phyloP scores from a whole-genome alignment of 1,284 basidiomycete genomes.

The Pseudozyma thailandica region DNA sequence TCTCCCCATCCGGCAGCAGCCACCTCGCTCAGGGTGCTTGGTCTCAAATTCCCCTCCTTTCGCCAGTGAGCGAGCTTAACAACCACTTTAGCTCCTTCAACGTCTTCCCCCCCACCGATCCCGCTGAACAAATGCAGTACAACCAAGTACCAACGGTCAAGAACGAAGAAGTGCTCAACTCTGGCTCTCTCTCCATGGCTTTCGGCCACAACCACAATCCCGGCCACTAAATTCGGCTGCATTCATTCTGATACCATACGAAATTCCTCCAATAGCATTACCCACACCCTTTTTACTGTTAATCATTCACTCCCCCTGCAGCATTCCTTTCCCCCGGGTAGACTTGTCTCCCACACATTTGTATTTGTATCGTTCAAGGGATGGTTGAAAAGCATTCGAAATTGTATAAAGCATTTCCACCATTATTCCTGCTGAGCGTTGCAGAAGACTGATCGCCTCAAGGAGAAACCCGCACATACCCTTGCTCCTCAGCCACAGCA shows the following conservation, averaged over 20 bases:
- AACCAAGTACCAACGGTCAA: background rate
- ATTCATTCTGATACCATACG: background rate
- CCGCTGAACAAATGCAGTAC: background rate
- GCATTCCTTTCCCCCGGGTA: background rate
- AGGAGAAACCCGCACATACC: background rate
- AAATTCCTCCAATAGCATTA: background rate
- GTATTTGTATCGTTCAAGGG: conserved; percentile 11
- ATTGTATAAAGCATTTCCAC: background rate
- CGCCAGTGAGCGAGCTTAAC: conserved; percentile 35
- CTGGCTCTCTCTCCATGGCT: conserved; percentile 18
- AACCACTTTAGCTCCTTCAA: conserved; percentile 21
- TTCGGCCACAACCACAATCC: conserved; percentile 8
- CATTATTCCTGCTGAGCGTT: too few species aligned
- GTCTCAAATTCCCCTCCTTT: conserved; percentile 32
- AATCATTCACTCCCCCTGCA: conserved; percentile 5
- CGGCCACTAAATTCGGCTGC: background rate
- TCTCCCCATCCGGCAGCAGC: conserved; percentile 12
- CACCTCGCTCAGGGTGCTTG: conserved; percentile 21
- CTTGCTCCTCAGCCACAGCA: conserved; percentile 75
- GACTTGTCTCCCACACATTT: conserved; percentile 3
- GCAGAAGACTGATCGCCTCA: too few species aligned
- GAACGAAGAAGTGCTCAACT: background rate
- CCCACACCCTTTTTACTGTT: background rate
- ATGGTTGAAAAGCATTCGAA: background rate
- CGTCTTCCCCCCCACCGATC: conserved; percentile 9